Base-by-base conservation (phyloP, 805 yeast genomes). In the Saccharomycopsis lassenensis region DNA sequence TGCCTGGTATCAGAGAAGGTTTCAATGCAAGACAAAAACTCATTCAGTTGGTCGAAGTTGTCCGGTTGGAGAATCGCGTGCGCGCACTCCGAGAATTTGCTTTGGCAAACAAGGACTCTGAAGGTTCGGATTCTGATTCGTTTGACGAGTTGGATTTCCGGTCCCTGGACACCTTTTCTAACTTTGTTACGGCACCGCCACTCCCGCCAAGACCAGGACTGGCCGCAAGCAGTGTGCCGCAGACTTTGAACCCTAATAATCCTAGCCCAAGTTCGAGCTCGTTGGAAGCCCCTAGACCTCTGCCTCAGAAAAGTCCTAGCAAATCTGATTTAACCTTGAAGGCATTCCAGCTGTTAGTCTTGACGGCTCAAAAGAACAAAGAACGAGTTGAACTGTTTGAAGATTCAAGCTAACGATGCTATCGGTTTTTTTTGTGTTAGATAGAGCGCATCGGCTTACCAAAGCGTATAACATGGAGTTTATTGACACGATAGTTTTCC, bases 1-100 rank as follows among this genome's bases (percentile, higher is more conserved):
- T 85, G 56, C 94, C 94, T 17, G 69, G 65, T 52, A 77, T 89
- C 58, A 74, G 74, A 61, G 74, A 76, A 52, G 84, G 83, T 29
- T 82, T 85, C 67, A 74, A 78, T 52, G 93, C 94, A 22, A 84
- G 82, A 52, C 67, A 71, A 50, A 86, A 81, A 57, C 77, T 91
- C 62, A 74, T 77, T 50, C 82, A 79, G 48, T 96, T 91, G 25
- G 78, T 84, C 48, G 91, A 85, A 54, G 64, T 84, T 52, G 87
- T 89, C 35, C 75, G 74, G 48, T 71, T 89, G 58, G 74, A 80
- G 50, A 86, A 86, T 57, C 71, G 82, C 54, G 75, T 89, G 55
- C 65, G 71, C 50, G 76, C 77, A 47, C 68, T 89, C 52, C 74
- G 78, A 58, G 65, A 66, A 39, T 49, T 74, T 47, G 81, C 57